A percentile compares a stretch with the other conserved stretches of the same genome.
phyloP scores from a whole-genome alignment of 2,329 filamentous ascomycete genomes.

The Epichloe glyceriae region DNA sequence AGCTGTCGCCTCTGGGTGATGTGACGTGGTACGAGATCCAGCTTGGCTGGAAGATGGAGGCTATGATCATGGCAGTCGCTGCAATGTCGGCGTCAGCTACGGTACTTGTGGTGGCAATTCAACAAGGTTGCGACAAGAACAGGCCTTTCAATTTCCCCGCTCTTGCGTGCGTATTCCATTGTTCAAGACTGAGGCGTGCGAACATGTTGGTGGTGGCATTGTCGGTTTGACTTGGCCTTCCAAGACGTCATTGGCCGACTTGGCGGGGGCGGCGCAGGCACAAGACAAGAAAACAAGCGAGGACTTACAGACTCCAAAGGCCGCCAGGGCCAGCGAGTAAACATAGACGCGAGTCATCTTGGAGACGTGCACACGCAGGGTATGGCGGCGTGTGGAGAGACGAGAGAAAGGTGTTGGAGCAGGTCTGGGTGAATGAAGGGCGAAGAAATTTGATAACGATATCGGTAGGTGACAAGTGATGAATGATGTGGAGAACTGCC shows the following conservation, averaged over 20 bases:
- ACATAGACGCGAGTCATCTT: conserved; percentile 31
- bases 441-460: not conserved
- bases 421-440: not conserved
- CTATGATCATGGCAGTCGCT: conserved; percentile 61
- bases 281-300: not conserved
- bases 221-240: not conserved
- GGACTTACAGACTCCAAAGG: conserved; percentile 29
- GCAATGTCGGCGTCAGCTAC: conserved; percentile 17
- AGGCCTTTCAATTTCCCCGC: too few relatives aligned
- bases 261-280: too few relatives aligned
- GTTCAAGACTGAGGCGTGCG: not conserved
- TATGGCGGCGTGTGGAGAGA: not conserved
- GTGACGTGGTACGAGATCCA: conserved; percentile 56
- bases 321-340: conserved; percentile 29
- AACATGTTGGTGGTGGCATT: not conserved
- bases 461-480: not conserved
- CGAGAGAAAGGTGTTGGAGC: not conserved
- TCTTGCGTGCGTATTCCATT: too few relatives aligned
- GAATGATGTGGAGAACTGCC: not conserved
- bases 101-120: not conserved
- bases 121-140: not conserved
- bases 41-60: conserved; percentile 53
- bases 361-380: not conserved
- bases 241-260: conserved; percentile 13
- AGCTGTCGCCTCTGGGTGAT: conserved; percentile 31